Conservation (phyloP, 495 filamentous ascomycete genomes). For the Delitschia confertaspora region DNA sequence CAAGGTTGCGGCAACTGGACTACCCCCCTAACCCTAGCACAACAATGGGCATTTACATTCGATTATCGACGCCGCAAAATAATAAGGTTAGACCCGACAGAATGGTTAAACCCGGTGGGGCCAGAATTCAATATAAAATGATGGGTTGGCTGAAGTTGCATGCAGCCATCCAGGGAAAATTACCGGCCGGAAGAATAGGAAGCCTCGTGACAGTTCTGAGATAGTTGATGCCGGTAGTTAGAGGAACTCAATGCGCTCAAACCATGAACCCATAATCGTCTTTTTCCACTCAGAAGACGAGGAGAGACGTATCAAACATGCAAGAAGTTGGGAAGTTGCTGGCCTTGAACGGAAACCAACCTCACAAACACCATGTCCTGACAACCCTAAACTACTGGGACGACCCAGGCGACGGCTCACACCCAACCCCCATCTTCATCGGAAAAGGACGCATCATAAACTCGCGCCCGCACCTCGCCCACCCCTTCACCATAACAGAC, state of each 20-base stretch:
- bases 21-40: not conserved
- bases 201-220: constrained; percentile 7
- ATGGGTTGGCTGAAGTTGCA: constrained; percentile 2
- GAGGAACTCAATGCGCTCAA: constrained; percentile 1
- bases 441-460: constrained; percentile 19
- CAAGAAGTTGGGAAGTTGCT: not conserved
- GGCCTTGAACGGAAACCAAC: not conserved
- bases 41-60: constrained; percentile 2
- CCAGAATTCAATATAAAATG: not conserved
- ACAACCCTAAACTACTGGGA: constrained; percentile 60
- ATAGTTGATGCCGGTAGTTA: constrained; percentile 14
- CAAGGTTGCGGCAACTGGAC: not conserved
- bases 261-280: not conserved
- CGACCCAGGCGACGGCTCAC: constrained; percentile 52
- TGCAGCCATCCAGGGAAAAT: constrained; percentile 4
- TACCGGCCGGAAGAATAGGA: constrained; percentile 4
- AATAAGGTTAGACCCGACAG: not conserved
- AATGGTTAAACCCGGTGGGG: not conserved
- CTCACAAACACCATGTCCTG: constrained; percentile 35
- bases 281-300: not conserved
- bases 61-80: constrained; percentile 1
- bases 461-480: constrained; percentile 49
- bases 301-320: constrained; percentile 5
- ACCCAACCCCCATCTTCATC: constrained; percentile 59
- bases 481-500: constrained; percentile 51